phyloP scores from a whole-genome alignment of 495 filamentous ascomycete genomes.

The Aspergillus affinis region DNA sequence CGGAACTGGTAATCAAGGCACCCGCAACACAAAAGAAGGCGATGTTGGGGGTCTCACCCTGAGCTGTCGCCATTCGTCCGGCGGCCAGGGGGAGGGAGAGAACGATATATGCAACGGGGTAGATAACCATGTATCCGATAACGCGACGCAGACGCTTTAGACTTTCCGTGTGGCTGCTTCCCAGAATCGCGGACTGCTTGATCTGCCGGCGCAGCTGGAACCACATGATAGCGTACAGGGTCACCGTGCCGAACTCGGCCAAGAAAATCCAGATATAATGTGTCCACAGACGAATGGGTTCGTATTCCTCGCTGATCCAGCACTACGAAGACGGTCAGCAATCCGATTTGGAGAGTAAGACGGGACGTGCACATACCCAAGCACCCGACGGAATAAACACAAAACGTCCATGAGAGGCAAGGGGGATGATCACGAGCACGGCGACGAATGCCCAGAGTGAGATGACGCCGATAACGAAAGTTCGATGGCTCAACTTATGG shows the following conservation, averaged over 20 bases:
- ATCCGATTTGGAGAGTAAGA: background rate
- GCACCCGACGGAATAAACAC: constrained; percentile 61
- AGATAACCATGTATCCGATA: constrained; percentile 70
- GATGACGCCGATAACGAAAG: constrained; percentile 51
- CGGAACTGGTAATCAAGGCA: constrained; percentile 70
- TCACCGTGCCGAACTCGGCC: constrained; percentile 60
- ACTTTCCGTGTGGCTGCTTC: constrained; percentile 39
- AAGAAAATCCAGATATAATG: constrained; percentile 84
- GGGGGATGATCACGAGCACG: constrained; percentile 54
- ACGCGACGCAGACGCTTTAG: constrained; percentile 46
- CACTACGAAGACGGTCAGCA: constrained; percentile 47
- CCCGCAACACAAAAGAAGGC: constrained; percentile 68
- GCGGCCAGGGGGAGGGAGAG: constrained; percentile 71
- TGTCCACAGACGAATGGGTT: constrained; percentile 62
- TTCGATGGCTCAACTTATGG: constrained; percentile 52
- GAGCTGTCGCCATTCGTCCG: constrained; percentile 65
- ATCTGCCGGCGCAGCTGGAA: constrained; percentile 54
- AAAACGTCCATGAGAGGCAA: constrained; percentile 52
- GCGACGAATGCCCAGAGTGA: constrained; percentile 61
- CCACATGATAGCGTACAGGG: constrained; percentile 66
- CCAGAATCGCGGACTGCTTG: constrained; percentile 39
- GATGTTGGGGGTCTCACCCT: constrained; percentile 51
- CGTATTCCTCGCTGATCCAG: constrained; percentile 65
- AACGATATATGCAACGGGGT: constrained; percentile 70
- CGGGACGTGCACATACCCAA: constrained; percentile 49